Percentiles rank a stretch among this genome's conserved stretches.
These are phyloP conservation scores for Globisporangium paddicum DNA, from an alignment of 352 stramenopile species.

Conservation along the genomic window DNA sequence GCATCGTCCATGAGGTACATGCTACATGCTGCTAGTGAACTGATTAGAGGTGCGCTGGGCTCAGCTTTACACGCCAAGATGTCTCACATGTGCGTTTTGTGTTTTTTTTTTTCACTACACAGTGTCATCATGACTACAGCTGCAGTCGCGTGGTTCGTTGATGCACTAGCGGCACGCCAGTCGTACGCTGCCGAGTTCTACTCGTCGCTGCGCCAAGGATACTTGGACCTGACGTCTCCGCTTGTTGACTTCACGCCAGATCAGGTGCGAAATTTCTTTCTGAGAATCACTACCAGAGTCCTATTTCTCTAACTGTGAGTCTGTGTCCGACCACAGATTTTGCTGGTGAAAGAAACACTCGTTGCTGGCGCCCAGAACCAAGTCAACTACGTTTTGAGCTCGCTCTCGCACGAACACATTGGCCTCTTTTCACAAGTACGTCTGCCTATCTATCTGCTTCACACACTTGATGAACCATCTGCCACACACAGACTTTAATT, in stretches of 20 bases:
- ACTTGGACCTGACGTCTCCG: conserved; percentile 74
- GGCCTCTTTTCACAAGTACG: conserved; percentile 61
- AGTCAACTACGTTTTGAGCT: conserved; percentile 86
- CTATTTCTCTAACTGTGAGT: neutral
- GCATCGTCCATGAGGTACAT: conserved; percentile 51
- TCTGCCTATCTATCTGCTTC: neutral
- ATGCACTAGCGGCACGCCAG: conserved; percentile 66
- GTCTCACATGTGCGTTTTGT: neutral
- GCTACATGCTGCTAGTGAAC: conserved; percentile 9
- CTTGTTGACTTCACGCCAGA: conserved; percentile 82
- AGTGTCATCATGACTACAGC: conserved; percentile 63
- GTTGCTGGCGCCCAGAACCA: conserved; percentile 72
- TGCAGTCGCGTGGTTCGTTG: conserved; percentile 58
- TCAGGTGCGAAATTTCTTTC: conserved; percentile 36
- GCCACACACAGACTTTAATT: neutral
- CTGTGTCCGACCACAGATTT: conserved; percentile 31
- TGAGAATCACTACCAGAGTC: neutral
- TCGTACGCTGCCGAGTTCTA: conserved; percentile 88
- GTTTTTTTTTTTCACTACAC: neutral
- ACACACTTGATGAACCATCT: neutral
- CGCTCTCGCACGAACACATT: conserved; percentile 69
- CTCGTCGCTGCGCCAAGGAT: conserved; percentile 72
- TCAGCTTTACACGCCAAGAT: too few relatives aligned
- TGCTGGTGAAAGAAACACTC: conserved; percentile 77
- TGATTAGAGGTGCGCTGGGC: neutral